phyloP scores from a whole-genome alignment of 306 rosid species.

The Vigna mungo region DNA sequence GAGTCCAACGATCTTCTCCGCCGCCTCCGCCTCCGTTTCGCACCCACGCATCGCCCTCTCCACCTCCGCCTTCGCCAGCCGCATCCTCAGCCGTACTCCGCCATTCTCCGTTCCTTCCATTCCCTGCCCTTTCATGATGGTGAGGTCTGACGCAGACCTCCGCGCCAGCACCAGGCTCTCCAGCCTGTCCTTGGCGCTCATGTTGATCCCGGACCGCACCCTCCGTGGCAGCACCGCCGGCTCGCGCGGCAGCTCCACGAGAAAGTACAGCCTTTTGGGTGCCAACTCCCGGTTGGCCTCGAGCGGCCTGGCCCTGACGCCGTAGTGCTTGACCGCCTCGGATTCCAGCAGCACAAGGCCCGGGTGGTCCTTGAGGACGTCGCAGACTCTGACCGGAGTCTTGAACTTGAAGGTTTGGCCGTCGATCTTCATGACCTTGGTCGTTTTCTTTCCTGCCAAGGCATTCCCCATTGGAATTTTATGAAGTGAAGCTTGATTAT shows the following conservation, averaged over 20 bases:
- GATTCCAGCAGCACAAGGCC: slow-evolving; percentile 80
- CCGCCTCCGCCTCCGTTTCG: slow-evolving; percentile 68
- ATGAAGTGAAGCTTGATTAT: too few relatives aligned
- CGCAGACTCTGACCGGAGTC: slow-evolving; percentile 64
- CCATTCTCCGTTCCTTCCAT: not conserved
- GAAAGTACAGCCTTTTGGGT: slow-evolving; percentile 76
- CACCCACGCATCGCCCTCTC: slow-evolving; percentile 75
- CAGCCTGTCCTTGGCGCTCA: slow-evolving; percentile 88
- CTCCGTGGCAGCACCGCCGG: slow-evolving; percentile 58
- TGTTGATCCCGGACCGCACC: slow-evolving; percentile 80
- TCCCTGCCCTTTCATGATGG: slow-evolving; percentile 50
- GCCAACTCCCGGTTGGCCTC: slow-evolving; percentile 54
- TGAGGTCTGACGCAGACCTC: slow-evolving; percentile 77
- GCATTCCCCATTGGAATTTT: slow-evolving; percentile 69
- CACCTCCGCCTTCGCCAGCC: slow-evolving; percentile 75
- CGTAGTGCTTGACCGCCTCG: slow-evolving; percentile 82
- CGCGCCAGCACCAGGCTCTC: slow-evolving; percentile 78
- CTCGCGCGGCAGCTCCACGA: slow-evolving; percentile 72
- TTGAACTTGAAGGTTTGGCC: slow-evolving; percentile 81
- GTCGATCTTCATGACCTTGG: slow-evolving; percentile 81
- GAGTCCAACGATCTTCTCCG: slow-evolving; percentile 70
- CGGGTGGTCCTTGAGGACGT: slow-evolving; percentile 65
- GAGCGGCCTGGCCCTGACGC: slow-evolving; percentile 75
- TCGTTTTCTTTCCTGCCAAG: slow-evolving; percentile 69
- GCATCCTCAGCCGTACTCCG: slow-evolving; percentile 65